phyloP scores from a whole-genome alignment of 1,139 yeast genomes.

The Protomyces gravidus region DNA sequence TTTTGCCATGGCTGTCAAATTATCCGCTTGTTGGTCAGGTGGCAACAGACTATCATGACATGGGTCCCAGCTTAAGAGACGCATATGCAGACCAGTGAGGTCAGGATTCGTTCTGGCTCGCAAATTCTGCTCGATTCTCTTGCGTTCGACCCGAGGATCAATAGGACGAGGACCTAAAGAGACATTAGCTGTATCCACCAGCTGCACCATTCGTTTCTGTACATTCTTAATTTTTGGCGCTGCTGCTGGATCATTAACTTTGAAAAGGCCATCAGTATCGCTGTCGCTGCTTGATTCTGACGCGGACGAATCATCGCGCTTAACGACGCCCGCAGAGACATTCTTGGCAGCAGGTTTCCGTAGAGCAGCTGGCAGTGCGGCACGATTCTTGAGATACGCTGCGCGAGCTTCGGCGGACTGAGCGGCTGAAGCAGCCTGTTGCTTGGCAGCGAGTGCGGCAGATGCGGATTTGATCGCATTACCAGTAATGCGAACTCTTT shows the following conservation, averaged over 20 bases:
- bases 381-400: slow-evolving; percentile 9
- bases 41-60: slow-evolving; percentile 58
- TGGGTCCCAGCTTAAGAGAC: slow-evolving; percentile 74
- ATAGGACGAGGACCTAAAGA: slow-evolving; percentile 30
- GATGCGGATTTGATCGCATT: background rate
- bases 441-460: background rate
- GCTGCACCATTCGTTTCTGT: slow-evolving; percentile 22
- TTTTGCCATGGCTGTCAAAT: slow-evolving; percentile 46
- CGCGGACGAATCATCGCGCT: slow-evolving; percentile 23
- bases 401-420: slow-evolving; percentile 20
- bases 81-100: slow-evolving; percentile 66
- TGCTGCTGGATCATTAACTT: slow-evolving; percentile 9
- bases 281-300: slow-evolving; percentile 30
- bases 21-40: slow-evolving; percentile 40
- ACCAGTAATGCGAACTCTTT: background rate
- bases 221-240: slow-evolving; percentile 20
- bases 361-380: slow-evolving; percentile 17
- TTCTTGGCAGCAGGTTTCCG: slow-evolving; percentile 21
- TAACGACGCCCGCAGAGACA: slow-evolving; percentile 20
- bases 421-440: background rate
- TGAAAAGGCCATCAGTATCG: slow-evolving; percentile 37
- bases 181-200: slow-evolving; percentile 7
- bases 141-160: slow-evolving; percentile 42
- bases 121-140: slow-evolving; percentile 71
- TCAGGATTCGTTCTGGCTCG: slow-evolving; percentile 73